These are phyloP conservation scores for Chytriomyces confervae DNA, from an alignment of 192 early-diverging fungal genomes.

Conservation along the genomic window DNA sequence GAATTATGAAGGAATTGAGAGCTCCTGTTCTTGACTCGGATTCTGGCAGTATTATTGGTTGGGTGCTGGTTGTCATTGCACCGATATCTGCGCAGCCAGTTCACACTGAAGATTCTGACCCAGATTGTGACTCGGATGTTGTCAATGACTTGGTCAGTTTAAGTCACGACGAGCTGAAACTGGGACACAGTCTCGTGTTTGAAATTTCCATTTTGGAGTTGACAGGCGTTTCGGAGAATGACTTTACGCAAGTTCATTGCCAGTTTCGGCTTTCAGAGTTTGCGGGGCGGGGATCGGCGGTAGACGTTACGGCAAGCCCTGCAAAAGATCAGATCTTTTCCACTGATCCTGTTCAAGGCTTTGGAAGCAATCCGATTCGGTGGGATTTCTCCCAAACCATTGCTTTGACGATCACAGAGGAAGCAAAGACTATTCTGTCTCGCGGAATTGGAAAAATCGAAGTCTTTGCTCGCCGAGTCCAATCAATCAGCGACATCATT, in stretches of 20 bases:
- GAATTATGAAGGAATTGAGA: constrained; percentile 26
- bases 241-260: constrained; percentile 72
- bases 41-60: constrained; percentile 12
- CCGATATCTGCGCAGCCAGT: constrained; percentile 29
- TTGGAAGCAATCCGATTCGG: constrained; percentile 54
- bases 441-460: constrained; percentile 43
- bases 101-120: not conserved
- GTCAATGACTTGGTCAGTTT: not conserved
- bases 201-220: constrained; percentile 67
- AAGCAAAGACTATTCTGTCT: constrained; percentile 17
- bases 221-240: constrained; percentile 61
- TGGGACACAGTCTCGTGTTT: constrained; percentile 63
- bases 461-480: constrained; percentile 38
- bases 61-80: constrained; percentile 32
- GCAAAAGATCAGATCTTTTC: constrained; percentile 53
- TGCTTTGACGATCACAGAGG: constrained; percentile 38
- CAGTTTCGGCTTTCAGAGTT: constrained; percentile 75
- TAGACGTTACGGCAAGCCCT: not conserved
- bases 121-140: not conserved
- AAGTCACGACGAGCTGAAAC: constrained; percentile 39
- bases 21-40: constrained; percentile 27
- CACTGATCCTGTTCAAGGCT: constrained; percentile 63
- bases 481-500: constrained; percentile 34
- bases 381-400: constrained; percentile 58
- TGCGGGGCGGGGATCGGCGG: constrained; percentile 42